Evolutionary conservation across 2,329 filamentous ascomycete species (phyloP).

Genomic region (Sporothrix humicola): DNA sequence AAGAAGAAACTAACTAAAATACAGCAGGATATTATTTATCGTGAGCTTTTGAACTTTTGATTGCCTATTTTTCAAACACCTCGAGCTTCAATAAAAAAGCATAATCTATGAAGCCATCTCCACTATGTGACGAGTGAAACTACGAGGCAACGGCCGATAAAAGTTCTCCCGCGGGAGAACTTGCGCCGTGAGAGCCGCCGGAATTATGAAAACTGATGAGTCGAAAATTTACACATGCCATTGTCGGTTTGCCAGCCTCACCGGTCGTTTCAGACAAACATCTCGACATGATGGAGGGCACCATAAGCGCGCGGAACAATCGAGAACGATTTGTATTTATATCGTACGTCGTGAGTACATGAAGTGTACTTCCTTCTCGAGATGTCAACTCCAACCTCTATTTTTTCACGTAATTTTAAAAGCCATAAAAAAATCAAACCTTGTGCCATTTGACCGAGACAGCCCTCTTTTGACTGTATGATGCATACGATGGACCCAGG

Average conservation of each 20-base stretch:
- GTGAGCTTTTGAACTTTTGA: no score
- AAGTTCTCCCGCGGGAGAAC: neutral
- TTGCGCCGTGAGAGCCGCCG: neutral
- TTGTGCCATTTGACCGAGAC: neutral
- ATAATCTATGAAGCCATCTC: neutral
- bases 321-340: no score
- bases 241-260: slow-evolving; percentile 4
- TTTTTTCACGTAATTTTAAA: no score
- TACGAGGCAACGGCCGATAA: neutral
- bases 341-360: neutral
- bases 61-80: no score
- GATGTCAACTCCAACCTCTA: neutral
- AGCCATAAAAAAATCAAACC: no score
- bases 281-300: neutral
- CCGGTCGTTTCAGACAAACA: slow-evolving; percentile 18
- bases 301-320: neutral
- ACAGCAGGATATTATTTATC: no score
- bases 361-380: neutral
- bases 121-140: neutral
- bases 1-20: no score
- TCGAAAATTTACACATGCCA: neutral
- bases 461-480: neutral
- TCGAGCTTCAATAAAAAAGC: neutral
- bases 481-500: no score
- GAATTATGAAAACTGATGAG: slow-evolving; percentile 9